Base-by-base conservation (phyloP, 2,329 filamentous ascomycete genomes). In the Hawksworthiomyces lignivorus region DNA sequence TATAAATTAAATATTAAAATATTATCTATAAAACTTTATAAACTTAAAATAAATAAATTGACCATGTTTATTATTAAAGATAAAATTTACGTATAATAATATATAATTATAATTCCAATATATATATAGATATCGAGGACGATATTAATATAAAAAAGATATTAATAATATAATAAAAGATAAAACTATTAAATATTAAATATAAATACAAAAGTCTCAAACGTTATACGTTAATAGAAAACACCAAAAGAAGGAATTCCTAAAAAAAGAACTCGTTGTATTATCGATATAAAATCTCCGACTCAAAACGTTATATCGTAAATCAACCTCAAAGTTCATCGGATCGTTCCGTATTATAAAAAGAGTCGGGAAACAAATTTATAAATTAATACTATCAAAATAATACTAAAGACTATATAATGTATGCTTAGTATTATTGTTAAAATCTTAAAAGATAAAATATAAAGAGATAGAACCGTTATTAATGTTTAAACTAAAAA, bases 1-100 rank as follows among this genome's bases (percentile, higher is more conserved):
- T n/a, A n/a, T n/a, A n/a, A n/a, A n/a, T n/a, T n/a, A n/a, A n/a
- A n/a, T n/a, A n/a, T n/a, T n/a, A n/a, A n/a, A n/a, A n/a, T n/a
- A n/a, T n/a, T n/a, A n/a, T n/a, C n/a, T n/a, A n/a, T n/a, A n/a
- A n/a, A n/a, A n/a, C n/a, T n/a, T n/a, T n/a, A n/a, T n/a, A n/a
- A n/a, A n/a, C n/a, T n/a, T n/a, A n/a, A n/a, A n/a, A n/a, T n/a
- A n/a, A n/a, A n/a, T n/a, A n/a, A n/a, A n/a, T n/a, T n/a, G n/a
- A n/a, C 45, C 43, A 41, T 38, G 36, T 36, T 44, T 43, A 39
- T 46, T 44, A 43, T 44, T 39, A 36, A 48, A 21, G 35, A 35
- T 30, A 35, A 41, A 38, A 27, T 37, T 20, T 27, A 42, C 17
- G 30, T 41, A 27, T 8, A 8, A 8, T 28, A 28, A 28, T 8